Conservation (phyloP, 441 rosid species). For the Flueggea neowawraea region DNA sequence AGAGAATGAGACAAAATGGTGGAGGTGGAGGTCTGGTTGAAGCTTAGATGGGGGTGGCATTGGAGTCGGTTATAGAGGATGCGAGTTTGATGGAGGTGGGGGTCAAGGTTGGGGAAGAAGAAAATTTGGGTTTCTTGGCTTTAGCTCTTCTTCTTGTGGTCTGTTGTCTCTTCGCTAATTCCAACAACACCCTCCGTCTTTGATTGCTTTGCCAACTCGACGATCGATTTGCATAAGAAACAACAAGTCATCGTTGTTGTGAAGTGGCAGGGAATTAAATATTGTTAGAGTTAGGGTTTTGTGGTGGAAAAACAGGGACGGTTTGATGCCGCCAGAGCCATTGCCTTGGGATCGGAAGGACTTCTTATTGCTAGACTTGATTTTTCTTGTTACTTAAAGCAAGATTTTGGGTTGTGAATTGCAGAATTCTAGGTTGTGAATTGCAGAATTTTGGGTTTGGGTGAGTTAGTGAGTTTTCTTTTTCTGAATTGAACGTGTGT, state of each 20-base stretch:
- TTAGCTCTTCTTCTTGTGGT: too few relatives aligned
- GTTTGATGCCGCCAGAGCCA: too few relatives aligned
- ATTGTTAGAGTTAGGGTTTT: neutral
- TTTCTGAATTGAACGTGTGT: too few relatives aligned
- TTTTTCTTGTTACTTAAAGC: too few relatives aligned
- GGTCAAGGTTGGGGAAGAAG: too few relatives aligned
- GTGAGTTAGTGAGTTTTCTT: constrained; percentile 23
- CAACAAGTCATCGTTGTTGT: constrained; percentile 46
- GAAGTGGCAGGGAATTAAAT: constrained; percentile 13
- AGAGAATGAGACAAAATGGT: too few relatives aligned
- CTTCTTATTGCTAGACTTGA: constrained; percentile 50
- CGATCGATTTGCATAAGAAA: constrained; percentile 41
- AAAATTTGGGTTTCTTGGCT: too few relatives aligned
- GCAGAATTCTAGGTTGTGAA: constrained; percentile 57
- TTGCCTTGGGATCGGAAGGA: constrained; percentile 39
- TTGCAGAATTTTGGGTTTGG: constrained; percentile 74
- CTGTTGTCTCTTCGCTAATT: too few relatives aligned
- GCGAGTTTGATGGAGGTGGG: too few relatives aligned
- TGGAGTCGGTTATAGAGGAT: too few relatives aligned
- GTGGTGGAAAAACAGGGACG: constrained; percentile 30
- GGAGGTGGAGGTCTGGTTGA: too few relatives aligned
- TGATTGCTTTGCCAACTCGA: constrained; percentile 64
- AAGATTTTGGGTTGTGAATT: constrained; percentile 25
- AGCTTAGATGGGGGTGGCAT: too few relatives aligned
- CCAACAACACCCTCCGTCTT: constrained; percentile 11